phyloP scores from a whole-genome alignment of 1,284 basidiomycete species.

The Cystobasidium slooffiae region DNA sequence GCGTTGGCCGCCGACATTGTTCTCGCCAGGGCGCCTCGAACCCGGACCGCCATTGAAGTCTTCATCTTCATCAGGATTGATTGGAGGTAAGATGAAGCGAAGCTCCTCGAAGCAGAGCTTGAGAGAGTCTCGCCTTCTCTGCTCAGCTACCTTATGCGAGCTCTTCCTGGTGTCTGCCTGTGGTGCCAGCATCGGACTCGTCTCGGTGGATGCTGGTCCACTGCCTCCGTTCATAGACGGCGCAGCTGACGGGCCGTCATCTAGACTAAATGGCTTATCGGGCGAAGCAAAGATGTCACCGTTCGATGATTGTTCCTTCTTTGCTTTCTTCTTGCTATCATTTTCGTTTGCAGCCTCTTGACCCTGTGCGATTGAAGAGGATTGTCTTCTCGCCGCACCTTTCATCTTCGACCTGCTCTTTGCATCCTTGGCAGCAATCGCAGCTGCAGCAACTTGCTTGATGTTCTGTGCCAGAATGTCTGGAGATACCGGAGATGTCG shows the following conservation, averaged over 20 bases:
- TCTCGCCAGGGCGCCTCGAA: constrained; percentile 50
- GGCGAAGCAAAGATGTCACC: background rate
- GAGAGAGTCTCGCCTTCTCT: constrained; percentile 91
- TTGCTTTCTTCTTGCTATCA: background rate
- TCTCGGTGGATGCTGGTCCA: constrained; percentile 30
- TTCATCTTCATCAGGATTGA: constrained; percentile 58
- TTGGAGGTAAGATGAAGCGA: constrained; percentile 81
- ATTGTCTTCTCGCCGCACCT: constrained; percentile 6
- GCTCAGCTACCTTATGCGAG: constrained; percentile 96
- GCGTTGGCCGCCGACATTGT: constrained; percentile 53
- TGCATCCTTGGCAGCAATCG: constrained; percentile 34
- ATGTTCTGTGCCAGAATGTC: constrained; percentile 14
- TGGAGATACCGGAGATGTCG: constrained; percentile 16
- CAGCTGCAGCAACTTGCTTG: constrained; percentile 32
- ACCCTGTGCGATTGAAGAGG: constrained; percentile 23
- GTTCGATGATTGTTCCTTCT: background rate
- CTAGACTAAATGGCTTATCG: constrained; percentile 15
- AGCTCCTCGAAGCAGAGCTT: constrained; percentile 96
- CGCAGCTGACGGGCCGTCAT: constrained; percentile 23
- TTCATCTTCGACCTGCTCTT: constrained; percentile 28
- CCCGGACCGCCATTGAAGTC: constrained; percentile 32
- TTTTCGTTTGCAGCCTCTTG: background rate
- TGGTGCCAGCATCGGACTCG: constrained; percentile 45
- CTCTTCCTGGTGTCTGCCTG: constrained; percentile 69
- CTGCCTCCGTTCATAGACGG: constrained; percentile 14